Percentiles rank a stretch among this genome's conserved stretches.
phyloP scores from a whole-genome alignment of 1,284 basidiomycete species.

The Sanghuangporus baumii region DNA sequence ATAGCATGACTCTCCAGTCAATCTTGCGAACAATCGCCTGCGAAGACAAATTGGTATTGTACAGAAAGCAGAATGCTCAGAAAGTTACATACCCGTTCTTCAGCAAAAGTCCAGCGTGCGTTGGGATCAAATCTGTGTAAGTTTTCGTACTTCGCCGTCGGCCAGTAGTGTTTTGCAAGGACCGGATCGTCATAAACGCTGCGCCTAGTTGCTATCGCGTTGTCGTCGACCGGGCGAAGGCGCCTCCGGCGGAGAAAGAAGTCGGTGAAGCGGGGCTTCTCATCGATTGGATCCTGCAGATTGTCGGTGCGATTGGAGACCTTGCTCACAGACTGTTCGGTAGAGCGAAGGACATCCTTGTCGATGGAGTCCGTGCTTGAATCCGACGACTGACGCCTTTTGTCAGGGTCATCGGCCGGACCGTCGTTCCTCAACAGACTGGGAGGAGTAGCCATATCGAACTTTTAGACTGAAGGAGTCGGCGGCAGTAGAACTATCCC shows the following conservation, averaged over 20 bases:
- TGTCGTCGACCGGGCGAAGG: conserved; percentile 28
- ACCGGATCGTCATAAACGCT: conserved; percentile 55
- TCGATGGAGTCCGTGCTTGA: background rate
- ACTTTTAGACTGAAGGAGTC: background rate
- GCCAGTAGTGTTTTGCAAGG: conserved; percentile 48
- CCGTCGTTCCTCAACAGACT: background rate
- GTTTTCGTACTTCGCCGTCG: conserved; percentile 56
- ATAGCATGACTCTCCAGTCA: conserved; percentile 57
- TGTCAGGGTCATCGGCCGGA: background rate
- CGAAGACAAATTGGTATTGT: background rate
- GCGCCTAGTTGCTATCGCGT: conserved; percentile 47
- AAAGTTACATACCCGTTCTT: conserved; percentile 45
- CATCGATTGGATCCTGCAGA: conserved; percentile 18
- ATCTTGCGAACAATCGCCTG: conserved; percentile 54
- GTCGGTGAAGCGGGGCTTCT: conserved; percentile 18
- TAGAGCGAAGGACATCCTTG: background rate
- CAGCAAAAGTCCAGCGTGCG: conserved; percentile 64
- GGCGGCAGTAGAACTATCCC: background rate
- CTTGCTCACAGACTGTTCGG: background rate
- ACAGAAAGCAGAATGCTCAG: background rate
- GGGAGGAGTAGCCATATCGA: background rate
- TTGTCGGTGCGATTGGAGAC: background rate
- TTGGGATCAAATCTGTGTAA: conserved; percentile 58
- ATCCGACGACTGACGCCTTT: background rate
- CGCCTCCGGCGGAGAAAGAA: conserved; percentile 18